Evolutionary conservation across 139 green algal genomes (phyloP).

Genomic region (Astrephomene gubernaculifera): DNA sequence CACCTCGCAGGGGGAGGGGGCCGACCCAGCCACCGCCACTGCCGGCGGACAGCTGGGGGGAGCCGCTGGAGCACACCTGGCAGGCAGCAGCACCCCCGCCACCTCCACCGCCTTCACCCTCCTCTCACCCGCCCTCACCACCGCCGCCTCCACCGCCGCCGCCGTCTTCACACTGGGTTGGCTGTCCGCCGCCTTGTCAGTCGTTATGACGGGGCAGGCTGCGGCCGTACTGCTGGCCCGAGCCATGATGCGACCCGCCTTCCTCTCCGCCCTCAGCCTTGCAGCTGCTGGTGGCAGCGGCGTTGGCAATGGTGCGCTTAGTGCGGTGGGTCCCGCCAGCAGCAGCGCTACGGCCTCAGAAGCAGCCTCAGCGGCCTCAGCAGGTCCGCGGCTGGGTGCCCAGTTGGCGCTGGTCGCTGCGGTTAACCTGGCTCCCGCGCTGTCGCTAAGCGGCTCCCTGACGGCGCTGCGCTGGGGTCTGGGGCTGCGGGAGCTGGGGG

Average conservation of each 20-base stretch:
- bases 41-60: not conserved
- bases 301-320: no score
- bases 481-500: conserved; percentile 6
- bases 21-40: not conserved
- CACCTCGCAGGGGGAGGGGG: not conserved
- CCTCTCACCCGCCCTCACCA: not conserved
- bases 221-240: conserved; percentile 5
- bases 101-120: not conserved
- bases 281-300: no score
- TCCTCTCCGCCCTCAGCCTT: no score
- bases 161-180: conserved; percentile 26
- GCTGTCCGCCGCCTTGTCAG: not conserved
- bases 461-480: conserved; percentile 33
- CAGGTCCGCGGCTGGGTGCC: not conserved
- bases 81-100: no score
- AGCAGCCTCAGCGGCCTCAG: not conserved
- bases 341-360: not conserved
- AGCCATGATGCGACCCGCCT: not conserved
- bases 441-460: conserved; percentile 16
- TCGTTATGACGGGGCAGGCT: not conserved
- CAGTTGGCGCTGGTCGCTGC: conserved; percentile 4
- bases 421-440: conserved; percentile 2
- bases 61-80: no score
- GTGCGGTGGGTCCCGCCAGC: no score
- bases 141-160: not conserved